A percentile compares a stretch with the other conserved stretches of the same genome.
Evolutionary conservation across 345 rosid species (phyloP).

Genomic region (Stellera chamaejasme): DNA sequence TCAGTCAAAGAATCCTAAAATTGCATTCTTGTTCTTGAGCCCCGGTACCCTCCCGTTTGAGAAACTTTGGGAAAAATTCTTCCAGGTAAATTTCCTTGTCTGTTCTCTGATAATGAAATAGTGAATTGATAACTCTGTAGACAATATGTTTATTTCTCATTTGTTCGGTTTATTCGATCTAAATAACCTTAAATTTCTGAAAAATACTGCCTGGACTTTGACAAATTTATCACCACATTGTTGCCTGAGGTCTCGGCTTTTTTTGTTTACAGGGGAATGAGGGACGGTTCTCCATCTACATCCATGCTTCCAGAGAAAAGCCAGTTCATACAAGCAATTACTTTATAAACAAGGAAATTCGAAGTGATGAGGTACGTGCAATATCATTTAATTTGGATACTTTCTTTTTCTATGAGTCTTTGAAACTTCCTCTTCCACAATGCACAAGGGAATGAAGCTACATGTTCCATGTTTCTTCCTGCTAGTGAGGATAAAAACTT

Average conservation of each 20-base stretch:
- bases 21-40: slow-evolving; percentile 90
- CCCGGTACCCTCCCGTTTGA: slow-evolving; percentile 86
- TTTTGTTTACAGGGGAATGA: slow-evolving; percentile 59
- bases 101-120: slow-evolving; percentile 1
- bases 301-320: slow-evolving; percentile 68
- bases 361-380: slow-evolving; percentile 51
- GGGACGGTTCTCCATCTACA: slow-evolving; percentile 66
- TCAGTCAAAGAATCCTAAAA: slow-evolving; percentile 46
- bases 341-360: slow-evolving; percentile 64
- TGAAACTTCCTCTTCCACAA: too few species aligned
- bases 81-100: slow-evolving; percentile 37
- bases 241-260: background rate
- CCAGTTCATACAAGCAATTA: slow-evolving; percentile 73
- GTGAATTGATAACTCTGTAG: background rate
- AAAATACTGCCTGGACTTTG: too few species aligned
- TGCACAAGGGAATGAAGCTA: too few species aligned
- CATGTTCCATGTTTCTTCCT: too few species aligned
- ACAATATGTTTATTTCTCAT: too few species aligned
- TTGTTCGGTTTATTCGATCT: too few species aligned
- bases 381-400: too few species aligned
- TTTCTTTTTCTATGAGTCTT: too few species aligned
- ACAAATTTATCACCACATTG: too few species aligned
- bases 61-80: slow-evolving; percentile 90
- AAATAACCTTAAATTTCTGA: too few species aligned
- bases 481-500: too few species aligned